Conservation (phyloP, 1,284 basidiomycete genomes). For the Ceratobasidium sp. region DNA sequence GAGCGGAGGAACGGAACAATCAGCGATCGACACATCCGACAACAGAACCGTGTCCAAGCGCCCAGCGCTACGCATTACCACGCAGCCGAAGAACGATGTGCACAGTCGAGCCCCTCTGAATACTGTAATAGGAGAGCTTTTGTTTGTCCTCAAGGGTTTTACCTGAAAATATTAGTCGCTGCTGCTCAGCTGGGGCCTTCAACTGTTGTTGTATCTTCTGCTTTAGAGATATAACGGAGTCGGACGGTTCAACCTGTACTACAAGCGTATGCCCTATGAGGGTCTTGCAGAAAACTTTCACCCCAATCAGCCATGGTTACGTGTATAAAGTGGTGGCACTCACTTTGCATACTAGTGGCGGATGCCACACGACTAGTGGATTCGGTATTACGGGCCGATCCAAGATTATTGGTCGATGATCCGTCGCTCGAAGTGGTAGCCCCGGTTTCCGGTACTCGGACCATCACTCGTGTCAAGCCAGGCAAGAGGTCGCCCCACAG, state of each 20-base stretch:
- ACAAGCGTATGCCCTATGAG: slow-evolving; percentile 99
- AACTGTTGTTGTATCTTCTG: slow-evolving; percentile 96
- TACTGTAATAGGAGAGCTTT: not conserved
- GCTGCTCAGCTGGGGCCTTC: slow-evolving; percentile 87
- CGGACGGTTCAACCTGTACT: slow-evolving; percentile 95
- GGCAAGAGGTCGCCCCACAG: not conserved
- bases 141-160: slow-evolving; percentile 93
- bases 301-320: not conserved
- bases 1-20: too few species aligned
- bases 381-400: not conserved
- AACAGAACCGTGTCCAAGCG: too few species aligned
- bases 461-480: not conserved
- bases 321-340: not conserved
- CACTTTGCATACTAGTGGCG: not conserved
- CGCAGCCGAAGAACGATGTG: not conserved
- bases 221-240: slow-evolving; percentile 98
- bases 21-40: too few species aligned
- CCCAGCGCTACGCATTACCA: too few species aligned
- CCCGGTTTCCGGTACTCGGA: not conserved
- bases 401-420: not conserved
- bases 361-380: not conserved
- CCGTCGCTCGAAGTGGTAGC: not conserved
- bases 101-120: not conserved
- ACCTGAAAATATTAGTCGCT: slow-evolving; percentile 97
- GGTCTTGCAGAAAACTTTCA: slow-evolving; percentile 61